Percentiles rank a stretch among this genome's conserved stretches.
phyloP scores from a whole-genome alignment of 148 eudicot species.

The Diospyros lotus region DNA sequence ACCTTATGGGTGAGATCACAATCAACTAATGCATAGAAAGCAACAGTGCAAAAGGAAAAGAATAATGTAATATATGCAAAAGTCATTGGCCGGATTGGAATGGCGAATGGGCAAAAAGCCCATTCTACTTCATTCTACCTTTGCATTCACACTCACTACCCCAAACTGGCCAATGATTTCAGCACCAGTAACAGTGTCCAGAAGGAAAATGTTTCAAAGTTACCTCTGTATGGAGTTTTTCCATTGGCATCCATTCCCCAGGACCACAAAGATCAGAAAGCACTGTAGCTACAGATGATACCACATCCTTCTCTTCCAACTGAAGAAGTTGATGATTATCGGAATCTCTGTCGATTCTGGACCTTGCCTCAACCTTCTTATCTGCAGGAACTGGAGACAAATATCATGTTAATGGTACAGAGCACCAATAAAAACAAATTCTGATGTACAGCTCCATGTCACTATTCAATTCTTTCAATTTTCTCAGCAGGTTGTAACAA shows the following conservation, averaged over 20 bases:
- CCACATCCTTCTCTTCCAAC: slow-evolving; percentile 81
- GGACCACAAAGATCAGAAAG: slow-evolving; percentile 88
- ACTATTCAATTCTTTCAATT: not conserved
- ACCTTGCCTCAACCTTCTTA: slow-evolving; percentile 66
- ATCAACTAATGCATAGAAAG: not conserved
- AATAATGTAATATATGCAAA: too few relatives aligned
- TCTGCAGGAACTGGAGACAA: slow-evolving; percentile 31
- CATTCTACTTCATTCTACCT: too few relatives aligned
- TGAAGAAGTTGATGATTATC: slow-evolving; percentile 75
- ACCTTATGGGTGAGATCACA: not conserved
- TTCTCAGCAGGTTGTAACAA: not conserved
- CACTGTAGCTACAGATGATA: slow-evolving; percentile 78
- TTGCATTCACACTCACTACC: too few relatives aligned
- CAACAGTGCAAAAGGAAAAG: too few relatives aligned
- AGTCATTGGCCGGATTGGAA: too few relatives aligned
- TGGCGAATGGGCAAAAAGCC: too few relatives aligned
- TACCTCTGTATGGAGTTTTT: slow-evolving; percentile 81
- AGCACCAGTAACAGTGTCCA: too few relatives aligned
- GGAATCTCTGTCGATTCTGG: slow-evolving; percentile 67
- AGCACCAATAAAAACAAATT: not conserved
- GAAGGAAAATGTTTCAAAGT: slow-evolving; percentile 9
- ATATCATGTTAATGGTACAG: not conserved
- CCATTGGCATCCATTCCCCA: slow-evolving; percentile 98
- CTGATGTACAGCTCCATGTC: not conserved
- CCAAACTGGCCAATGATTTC: too few relatives aligned